phyloP scores from a whole-genome alignment of 371 early-diverging fungal species.

The Dichotomocladium elegans region DNA sequence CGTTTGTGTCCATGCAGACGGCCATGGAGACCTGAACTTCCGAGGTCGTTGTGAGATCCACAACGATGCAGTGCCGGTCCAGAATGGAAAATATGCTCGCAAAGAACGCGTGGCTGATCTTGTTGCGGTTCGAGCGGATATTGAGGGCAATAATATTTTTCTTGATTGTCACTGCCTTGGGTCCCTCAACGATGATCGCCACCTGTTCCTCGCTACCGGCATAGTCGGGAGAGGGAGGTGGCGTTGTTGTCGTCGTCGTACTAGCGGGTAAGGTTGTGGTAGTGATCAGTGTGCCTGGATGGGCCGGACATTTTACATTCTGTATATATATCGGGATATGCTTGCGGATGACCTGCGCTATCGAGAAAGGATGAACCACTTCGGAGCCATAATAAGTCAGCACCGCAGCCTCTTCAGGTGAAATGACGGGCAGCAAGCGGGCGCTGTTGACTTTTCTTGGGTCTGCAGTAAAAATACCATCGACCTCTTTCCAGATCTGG shows the following conservation, averaged over 20 bases:
- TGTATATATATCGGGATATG: slow-evolving; percentile 96
- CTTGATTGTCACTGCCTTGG: slow-evolving; percentile 97
- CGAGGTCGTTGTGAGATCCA: slow-evolving; percentile 93
- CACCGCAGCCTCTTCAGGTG: slow-evolving; percentile 98
- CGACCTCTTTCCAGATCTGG: slow-evolving; percentile 99
- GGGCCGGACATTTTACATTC: slow-evolving; percentile 91
- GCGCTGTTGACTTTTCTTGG: slow-evolving; percentile 94
- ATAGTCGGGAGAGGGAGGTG: slow-evolving; percentile 61
- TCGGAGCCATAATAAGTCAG: slow-evolving; percentile 97
- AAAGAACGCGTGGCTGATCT: slow-evolving; percentile 93
- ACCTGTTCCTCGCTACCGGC: slow-evolving; percentile 68
- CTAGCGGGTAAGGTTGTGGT: slow-evolving; percentile 64
- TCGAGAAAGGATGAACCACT: slow-evolving; percentile 98
- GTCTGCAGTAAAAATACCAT: slow-evolving; percentile 98
- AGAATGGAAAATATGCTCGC: slow-evolving; percentile 90
- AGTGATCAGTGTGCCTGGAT: slow-evolving; percentile 87
- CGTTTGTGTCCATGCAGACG: slow-evolving; percentile 62
- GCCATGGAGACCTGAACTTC: slow-evolving; percentile 98
- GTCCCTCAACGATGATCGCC: slow-evolving; percentile 68
- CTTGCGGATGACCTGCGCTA: slow-evolving; percentile 96
- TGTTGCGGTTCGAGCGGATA: slow-evolving; percentile 93
- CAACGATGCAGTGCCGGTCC: slow-evolving; percentile 84
- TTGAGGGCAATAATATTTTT: slow-evolving; percentile 90
- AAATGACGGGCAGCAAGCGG: slow-evolving; percentile 83
- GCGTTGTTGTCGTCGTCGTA: slow-evolving; percentile 52